Evolutionary conservation across 352 stramenopile species (phyloP).

Genomic region (Globisporangium barbulae): DNA sequence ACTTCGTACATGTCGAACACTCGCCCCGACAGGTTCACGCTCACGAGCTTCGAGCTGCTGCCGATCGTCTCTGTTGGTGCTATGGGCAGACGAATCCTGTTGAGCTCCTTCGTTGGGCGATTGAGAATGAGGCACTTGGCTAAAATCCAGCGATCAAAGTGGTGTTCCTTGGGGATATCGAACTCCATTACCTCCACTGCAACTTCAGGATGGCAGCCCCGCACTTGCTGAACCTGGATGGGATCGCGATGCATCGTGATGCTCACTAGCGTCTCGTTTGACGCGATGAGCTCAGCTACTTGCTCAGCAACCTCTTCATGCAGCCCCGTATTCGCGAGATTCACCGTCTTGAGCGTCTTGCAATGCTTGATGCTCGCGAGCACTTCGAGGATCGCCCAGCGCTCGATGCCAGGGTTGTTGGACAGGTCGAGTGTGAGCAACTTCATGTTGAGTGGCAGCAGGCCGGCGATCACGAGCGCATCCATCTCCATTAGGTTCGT

Average conservation of each 20-base stretch:
- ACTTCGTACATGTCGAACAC: slow-evolving; percentile 53
- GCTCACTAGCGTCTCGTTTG: slow-evolving; percentile 56
- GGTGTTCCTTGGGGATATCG: slow-evolving; percentile 26
- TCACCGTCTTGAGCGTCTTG: slow-evolving; percentile 47
- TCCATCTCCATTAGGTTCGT: slow-evolving; percentile 53
- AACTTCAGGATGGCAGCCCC: slow-evolving; percentile 30
- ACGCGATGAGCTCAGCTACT: slow-evolving; percentile 47
- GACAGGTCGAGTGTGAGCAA: slow-evolving; percentile 68
- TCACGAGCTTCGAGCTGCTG: slow-evolving; percentile 28
- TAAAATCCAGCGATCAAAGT: slow-evolving; percentile 68
- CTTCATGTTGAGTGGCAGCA: slow-evolving; percentile 51
- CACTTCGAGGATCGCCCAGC: slow-evolving; percentile 48
- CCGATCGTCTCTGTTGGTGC: slow-evolving; percentile 1
- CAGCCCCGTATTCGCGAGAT: slow-evolving; percentile 54
- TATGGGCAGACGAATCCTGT: slow-evolving; percentile 39
- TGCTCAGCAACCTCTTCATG: slow-evolving; percentile 56
- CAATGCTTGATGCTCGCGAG: slow-evolving; percentile 51
- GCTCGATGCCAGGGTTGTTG: slow-evolving; percentile 47
- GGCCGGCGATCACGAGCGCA: slow-evolving; percentile 49
- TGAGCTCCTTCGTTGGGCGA: slow-evolving; percentile 54
- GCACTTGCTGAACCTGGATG: slow-evolving; percentile 48
- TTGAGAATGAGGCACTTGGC: slow-evolving; percentile 67
- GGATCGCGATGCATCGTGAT: slow-evolving; percentile 52
- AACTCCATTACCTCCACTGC: slow-evolving; percentile 30
- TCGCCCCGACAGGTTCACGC: slow-evolving; percentile 49